Base-by-base conservation (phyloP, 495 filamentous ascomycete species). In the Clohesyomyces aquaticus region DNA sequence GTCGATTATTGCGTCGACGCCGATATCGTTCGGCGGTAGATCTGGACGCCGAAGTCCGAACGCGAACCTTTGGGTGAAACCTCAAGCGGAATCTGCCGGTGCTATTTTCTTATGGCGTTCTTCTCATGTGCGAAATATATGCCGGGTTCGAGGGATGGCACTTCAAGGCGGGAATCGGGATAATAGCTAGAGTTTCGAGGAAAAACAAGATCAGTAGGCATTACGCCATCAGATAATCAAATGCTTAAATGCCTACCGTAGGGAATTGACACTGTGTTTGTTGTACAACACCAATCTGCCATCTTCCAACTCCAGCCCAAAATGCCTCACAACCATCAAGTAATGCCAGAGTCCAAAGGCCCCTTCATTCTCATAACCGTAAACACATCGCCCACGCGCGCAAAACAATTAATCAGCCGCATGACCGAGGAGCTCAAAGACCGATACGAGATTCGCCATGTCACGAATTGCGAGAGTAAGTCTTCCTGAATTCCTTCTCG, bases 331-430 rank as follows among this genome's bases (percentile, higher is more conserved):
- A 38, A 6, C 14, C 32, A 38, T 6, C 14, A 19, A 48, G 28
- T 62, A 52, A 63, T 27, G 51, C 42, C 22, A 18, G 32, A 48
- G 9, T 32, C 22, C 48, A 56, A 59, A 46, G 84, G 83, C 32
- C 83, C 84, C 18, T 88, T 79, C 74, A 81, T 74, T 53, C 81
- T 89, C 21, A 81, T 87, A 48, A 88, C 85, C 11, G 86, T 89
- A 67, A 88, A 88, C 77, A 89, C 81, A 47, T 85, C 80, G 0
- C 87, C 87, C 9, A 85, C 87, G 61, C 80, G 87, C 28, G 87
- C 87, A 38, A 81, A 83, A 71, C 73, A 76, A 10, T 74, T 88
- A 38, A 82, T 88, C 69, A 86, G 85, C 18, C 78, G 80, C 3
- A 71, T 88, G 6, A 78, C 81, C 25, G 82, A 87, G 50, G 78